A percentile compares a stretch with the other conserved stretches of the same genome.
These are phyloP conservation scores for Colletotrichum chrysophilum DNA, from an alignment of 2,329 filamentous ascomycete genomes.

Conservation along the genomic window DNA sequence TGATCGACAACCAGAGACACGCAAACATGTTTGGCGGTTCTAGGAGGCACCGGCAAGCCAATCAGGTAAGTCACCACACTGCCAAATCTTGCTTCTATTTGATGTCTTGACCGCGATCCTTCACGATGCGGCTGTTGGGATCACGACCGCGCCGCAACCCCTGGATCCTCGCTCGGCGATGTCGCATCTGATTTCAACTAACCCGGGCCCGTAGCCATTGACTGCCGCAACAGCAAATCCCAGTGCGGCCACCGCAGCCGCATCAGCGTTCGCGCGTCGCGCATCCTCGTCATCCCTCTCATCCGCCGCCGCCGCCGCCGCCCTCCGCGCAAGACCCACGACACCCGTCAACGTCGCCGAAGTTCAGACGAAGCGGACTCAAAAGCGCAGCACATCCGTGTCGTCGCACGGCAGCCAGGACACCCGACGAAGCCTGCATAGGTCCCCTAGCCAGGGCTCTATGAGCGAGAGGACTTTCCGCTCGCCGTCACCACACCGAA, in stretches of 20 bases:
- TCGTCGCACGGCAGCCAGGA: constrained; percentile 67
- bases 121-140: background rate
- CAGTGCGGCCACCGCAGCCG: constrained; percentile 80
- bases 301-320: constrained; percentile 84
- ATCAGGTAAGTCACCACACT: constrained; percentile 42
- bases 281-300: constrained; percentile 74
- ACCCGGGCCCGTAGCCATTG: constrained; percentile 55
- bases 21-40: constrained; percentile 56
- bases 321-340: constrained; percentile 78
- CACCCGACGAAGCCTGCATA: constrained; percentile 56
- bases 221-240: constrained; percentile 70
- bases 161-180: constrained; percentile 21
- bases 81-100: background rate
- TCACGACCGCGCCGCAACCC: background rate
- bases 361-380: constrained; percentile 86
- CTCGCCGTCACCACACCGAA: constrained; percentile 60
- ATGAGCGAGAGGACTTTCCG: constrained; percentile 92
- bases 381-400: constrained; percentile 73
- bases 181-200: constrained; percentile 16
- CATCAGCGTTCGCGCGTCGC: constrained; percentile 78
- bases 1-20: constrained; percentile 13
- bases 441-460: constrained; percentile 75
- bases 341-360: constrained; percentile 81
- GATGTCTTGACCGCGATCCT: background rate
- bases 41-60: constrained; percentile 52